Base-by-base conservation (phyloP, 768 basidiomycete genomes). In the Amanita rimosa region DNA sequence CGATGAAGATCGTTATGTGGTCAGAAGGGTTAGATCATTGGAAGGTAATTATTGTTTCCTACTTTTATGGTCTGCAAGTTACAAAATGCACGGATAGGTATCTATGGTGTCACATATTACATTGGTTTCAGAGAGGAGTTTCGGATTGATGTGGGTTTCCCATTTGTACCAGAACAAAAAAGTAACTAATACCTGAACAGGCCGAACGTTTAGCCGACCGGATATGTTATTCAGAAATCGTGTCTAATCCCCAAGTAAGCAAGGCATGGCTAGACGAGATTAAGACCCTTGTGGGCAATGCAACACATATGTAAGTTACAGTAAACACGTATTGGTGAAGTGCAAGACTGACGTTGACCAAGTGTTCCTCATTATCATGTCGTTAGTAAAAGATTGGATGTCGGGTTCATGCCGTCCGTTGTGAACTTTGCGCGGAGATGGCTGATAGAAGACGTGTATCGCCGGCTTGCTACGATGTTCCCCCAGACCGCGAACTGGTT, bases 111-210 rank as follows among this genome's bases (percentile, higher is more conserved):
- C 6, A 75, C 74, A 1, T 78, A 78, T 52, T 73, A 71, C 46
- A 62, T 76, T 39, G 83, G 82, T 1, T 85, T 79, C 64, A 66
- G 79, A n/a, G 81, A 85, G 44, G 61, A 72, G 6, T 74, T 79
- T 48, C 68, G 76, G 50, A 68, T 79, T 24, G 57, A 70, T 55
- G 67, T 72, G 26, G 11, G 59, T 27, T 6, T 29, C 19, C 4
- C 27, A 9, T 31, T 21, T 40, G 34, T 17, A 11, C 37, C 29
- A 19, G 37, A 22, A 8, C 1, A 19, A 44, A 22, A 10, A 43
- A 37, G 14, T 5, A 19, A 39, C 3, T 50, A 39, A 45, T 14
- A 29, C 6, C n/a, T 7, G 17, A 43, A 27, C 46, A 74, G 66
- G 58, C 74, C 11, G 56, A 64, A 11, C 72, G 77, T 24, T 61